Evolutionary conservation across 176 grass and related monocot genomes (phyloP).

Genomic region (Chloris gayana): DNA sequence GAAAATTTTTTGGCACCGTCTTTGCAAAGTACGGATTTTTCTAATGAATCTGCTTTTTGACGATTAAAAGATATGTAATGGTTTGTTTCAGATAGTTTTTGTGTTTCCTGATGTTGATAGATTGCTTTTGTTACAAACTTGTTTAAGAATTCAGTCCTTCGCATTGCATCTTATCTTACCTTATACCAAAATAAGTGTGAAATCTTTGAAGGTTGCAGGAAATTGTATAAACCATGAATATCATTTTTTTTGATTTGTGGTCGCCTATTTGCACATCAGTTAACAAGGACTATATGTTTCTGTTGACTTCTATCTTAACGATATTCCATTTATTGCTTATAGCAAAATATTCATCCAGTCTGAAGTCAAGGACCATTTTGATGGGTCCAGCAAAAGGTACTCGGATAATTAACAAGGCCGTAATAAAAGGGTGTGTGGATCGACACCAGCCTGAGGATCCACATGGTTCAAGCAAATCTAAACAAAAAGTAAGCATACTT

Average conservation of each 20-base stretch:
- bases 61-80: background rate
- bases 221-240: background rate
- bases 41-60: background rate
- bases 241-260: background rate
- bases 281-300: background rate
- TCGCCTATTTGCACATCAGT: background rate
- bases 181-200: background rate
- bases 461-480: slow-evolving; percentile 50
- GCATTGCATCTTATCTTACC: background rate
- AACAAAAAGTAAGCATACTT: slow-evolving; percentile 53
- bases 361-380: slow-evolving; percentile 12
- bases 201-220: background rate
- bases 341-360: slow-evolving; percentile 37
- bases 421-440: slow-evolving; percentile 44
- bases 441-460: slow-evolving; percentile 38
- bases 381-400: slow-evolving; percentile 61
- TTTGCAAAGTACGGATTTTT: slow-evolving; percentile 10
- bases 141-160: slow-evolving; percentile 19
- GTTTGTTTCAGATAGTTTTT: background rate
- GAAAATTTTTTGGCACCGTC: background rate
- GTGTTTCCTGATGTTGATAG: slow-evolving; percentile 11
- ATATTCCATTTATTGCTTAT: slow-evolving; percentile 30
- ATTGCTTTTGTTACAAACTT: background rate
- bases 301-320: slow-evolving; percentile 18
- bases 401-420: slow-evolving; percentile 41